Conservation (phyloP, 129 eudicot genomes). For the Daucus carota region DH1_v3.0 NC_030381.2:53773501-53774000, state of each 20-base stretch:
- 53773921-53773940: not conserved
- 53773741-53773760: not conserved
- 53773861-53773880: constrained; percentile 86
- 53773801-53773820: not conserved
- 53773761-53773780: not conserved
- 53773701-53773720: not conserved
- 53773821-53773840: not conserved
- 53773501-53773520: constrained; percentile 63
- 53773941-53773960: not conserved
- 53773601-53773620: not conserved
- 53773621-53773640: not conserved
- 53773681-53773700: not conserved
- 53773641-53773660: not conserved
- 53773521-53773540: constrained; percentile 82
- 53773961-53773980: not conserved
- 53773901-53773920: constrained; percentile 64
- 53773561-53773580: constrained; percentile 39
- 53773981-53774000: not conserved
- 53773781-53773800: not conserved
- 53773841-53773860: constrained; percentile 13
- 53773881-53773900: constrained; percentile 67
- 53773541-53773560: constrained; percentile 70
- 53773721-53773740: not conserved
- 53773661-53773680: not conserved
- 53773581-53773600: not conserved